phyloP scores from a whole-genome alignment of 2,329 filamentous ascomycete genomes.

The Pseudogymnoascus sp. region DNA sequence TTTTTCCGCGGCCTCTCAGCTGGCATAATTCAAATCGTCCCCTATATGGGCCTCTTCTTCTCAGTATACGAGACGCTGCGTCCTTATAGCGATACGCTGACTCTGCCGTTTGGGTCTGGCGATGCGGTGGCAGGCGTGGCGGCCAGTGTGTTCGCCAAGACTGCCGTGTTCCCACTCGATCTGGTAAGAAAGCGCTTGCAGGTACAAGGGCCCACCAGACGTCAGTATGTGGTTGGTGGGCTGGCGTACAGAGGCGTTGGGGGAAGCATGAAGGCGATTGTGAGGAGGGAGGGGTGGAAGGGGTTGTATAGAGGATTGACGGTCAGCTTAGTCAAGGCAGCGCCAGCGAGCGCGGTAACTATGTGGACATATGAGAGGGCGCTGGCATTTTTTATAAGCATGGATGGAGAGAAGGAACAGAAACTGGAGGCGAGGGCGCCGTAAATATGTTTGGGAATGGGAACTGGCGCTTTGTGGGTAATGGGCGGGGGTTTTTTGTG shows the following conservation, averaged over 20 bases:
- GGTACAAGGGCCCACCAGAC: constrained; percentile 83
- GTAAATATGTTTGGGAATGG: constrained; percentile 1
- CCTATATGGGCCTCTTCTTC: constrained; percentile 97
- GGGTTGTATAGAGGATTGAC: constrained; percentile 83
- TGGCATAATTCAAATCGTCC: constrained; percentile 78
- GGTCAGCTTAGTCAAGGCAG: constrained; percentile 82
- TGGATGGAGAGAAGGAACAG: not conserved
- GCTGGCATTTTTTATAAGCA: constrained; percentile 30
- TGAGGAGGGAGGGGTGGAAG: constrained; percentile 64
- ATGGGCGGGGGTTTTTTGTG: not conserved
- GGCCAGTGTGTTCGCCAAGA: constrained; percentile 78
- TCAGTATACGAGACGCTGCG: constrained; percentile 75
- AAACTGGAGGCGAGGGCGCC: not conserved
- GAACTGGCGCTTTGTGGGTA: not conserved
- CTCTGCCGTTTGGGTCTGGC: constrained; percentile 64
- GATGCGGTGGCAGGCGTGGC: constrained; percentile 77
- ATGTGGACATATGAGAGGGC: constrained; percentile 70
- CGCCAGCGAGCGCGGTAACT: constrained; percentile 68
- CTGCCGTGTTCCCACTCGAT: constrained; percentile 85
- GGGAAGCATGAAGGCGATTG: constrained; percentile 59
- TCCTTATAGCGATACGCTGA: constrained; percentile 45
- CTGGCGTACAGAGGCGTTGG: constrained; percentile 55
- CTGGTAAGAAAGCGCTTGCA: constrained; percentile 88
- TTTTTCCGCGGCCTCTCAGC: constrained; percentile 86
- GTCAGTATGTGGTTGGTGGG: constrained; percentile 57